These are phyloP conservation scores for Aspergillus haitiensis DNA, from an alignment of 495 filamentous ascomycete species.

Conservation along the genomic window DNA sequence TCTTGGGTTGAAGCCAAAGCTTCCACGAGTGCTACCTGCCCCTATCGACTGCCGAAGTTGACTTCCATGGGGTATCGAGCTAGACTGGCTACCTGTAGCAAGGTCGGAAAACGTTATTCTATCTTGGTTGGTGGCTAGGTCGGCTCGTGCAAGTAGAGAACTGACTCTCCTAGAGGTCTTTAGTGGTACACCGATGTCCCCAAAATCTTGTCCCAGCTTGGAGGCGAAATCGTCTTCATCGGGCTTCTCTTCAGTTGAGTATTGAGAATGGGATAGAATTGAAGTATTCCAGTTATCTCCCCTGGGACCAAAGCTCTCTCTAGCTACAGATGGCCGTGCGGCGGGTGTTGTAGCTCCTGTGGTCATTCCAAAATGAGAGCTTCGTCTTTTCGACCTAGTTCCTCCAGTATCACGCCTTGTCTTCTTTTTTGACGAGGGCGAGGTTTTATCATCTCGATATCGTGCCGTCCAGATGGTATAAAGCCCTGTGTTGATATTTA, in stretches of 20 bases:
- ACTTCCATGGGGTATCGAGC: slow-evolving; percentile 47
- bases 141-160: slow-evolving; percentile 86
- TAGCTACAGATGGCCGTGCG: slow-evolving; percentile 42
- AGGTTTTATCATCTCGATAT: slow-evolving; percentile 59
- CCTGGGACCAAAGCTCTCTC: slow-evolving; percentile 59
- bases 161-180: slow-evolving; percentile 86
- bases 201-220: slow-evolving; percentile 76
- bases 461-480: slow-evolving; percentile 79
- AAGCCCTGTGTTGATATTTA: slow-evolving; percentile 67
- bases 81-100: slow-evolving; percentile 52
- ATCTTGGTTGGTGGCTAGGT: slow-evolving; percentile 76
- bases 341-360: slow-evolving; percentile 82
- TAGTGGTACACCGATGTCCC: slow-evolving; percentile 61
- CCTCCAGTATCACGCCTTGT: slow-evolving; percentile 51
- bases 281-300: slow-evolving; percentile 39
- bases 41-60: slow-evolving; percentile 71
- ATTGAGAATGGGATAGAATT: slow-evolving; percentile 42
- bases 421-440: slow-evolving; percentile 51
- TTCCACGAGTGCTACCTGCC: slow-evolving; percentile 61
- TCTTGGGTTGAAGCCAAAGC: slow-evolving; percentile 53
- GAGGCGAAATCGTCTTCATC: slow-evolving; percentile 64
- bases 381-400: slow-evolving; percentile 68
- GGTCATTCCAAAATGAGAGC: slow-evolving; percentile 77
- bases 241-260: slow-evolving; percentile 32
- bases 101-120: slow-evolving; percentile 72